Percentiles rank a stretch among this genome's conserved stretches.
Evolutionary conservation across 805 yeast genomes (phyloP).

Genomic region (Hanseniaspora lachancei): DNA sequence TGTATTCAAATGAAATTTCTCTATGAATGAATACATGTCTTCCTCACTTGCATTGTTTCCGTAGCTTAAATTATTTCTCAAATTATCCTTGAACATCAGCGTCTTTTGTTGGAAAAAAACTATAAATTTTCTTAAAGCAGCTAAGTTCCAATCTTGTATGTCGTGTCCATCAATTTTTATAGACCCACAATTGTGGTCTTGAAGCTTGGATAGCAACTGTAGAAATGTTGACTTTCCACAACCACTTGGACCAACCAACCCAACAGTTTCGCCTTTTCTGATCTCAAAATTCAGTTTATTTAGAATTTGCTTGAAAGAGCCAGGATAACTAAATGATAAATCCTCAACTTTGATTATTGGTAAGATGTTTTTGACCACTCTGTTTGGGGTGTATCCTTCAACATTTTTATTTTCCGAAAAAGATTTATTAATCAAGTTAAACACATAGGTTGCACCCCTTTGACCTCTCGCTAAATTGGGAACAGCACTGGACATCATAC

Average conservation of each 20-base stretch:
- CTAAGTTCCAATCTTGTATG: constrained; percentile 34
- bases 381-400: neutral
- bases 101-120: constrained; percentile 70
- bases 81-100: constrained; percentile 56
- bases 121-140: constrained; percentile 39
- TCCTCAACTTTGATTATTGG: constrained; percentile 28
- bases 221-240: constrained; percentile 78
- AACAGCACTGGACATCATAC: constrained; percentile 45
- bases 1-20: constrained; percentile 38
- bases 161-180: constrained; percentile 37
- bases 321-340: constrained; percentile 40
- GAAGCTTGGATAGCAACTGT: constrained; percentile 41
- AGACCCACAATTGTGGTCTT: constrained; percentile 26
- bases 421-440: constrained; percentile 18
- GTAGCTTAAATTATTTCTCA: constrained; percentile 57
- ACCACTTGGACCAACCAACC: constrained; percentile 77
- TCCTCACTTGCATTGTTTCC: constrained; percentile 34
- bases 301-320: constrained; percentile 26
- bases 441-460: constrained; percentile 48
- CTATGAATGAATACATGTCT: constrained; percentile 31
- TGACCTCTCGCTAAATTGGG: constrained; percentile 75
- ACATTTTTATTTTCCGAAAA: constrained; percentile 5
- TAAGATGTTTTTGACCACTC: neutral
- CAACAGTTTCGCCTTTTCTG: constrained; percentile 38
- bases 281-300: constrained; percentile 34